Conservation (phyloP, 176 grass and related monocot genomes). For the Zoysia pacifica region DNA sequence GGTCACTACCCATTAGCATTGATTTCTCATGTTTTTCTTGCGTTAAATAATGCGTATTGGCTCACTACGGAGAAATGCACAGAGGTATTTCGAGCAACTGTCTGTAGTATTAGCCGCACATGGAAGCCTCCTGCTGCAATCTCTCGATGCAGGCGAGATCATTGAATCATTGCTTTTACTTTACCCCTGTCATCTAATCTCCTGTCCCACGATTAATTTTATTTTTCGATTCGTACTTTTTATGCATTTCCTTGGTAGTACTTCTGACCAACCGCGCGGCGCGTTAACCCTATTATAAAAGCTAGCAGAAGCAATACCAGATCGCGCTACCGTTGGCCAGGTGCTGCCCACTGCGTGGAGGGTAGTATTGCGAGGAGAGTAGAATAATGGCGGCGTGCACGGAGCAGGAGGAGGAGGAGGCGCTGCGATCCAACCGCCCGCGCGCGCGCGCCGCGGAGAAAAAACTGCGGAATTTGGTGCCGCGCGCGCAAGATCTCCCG, state of each 20-base stretch:
- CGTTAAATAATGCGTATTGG: background rate
- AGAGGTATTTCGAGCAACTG: background rate
- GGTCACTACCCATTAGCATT: background rate
- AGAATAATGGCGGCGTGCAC: conserved; percentile 1
- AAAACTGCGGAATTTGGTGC: background rate
- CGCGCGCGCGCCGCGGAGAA: background rate
- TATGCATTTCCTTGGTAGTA: background rate
- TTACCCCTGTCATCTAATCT: background rate
- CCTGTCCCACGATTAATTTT: background rate
- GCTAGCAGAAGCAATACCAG: background rate
- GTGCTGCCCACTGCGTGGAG: background rate
- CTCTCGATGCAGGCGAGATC: background rate
- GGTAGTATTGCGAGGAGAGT: background rate
- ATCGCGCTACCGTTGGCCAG: background rate
- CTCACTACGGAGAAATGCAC: background rate
- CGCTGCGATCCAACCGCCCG: background rate
- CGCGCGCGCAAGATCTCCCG: background rate
- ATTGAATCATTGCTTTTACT: background rate
- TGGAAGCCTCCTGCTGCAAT: background rate
- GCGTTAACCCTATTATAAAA: background rate
- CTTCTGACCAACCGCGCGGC: background rate
- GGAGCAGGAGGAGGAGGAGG: background rate
- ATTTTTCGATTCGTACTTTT: background rate
- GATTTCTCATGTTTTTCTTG: background rate
- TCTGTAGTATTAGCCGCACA: background rate